Conservation (phyloP, 2,329 filamentous ascomycete genomes). For the Cyphellophora europaea region DNA sequence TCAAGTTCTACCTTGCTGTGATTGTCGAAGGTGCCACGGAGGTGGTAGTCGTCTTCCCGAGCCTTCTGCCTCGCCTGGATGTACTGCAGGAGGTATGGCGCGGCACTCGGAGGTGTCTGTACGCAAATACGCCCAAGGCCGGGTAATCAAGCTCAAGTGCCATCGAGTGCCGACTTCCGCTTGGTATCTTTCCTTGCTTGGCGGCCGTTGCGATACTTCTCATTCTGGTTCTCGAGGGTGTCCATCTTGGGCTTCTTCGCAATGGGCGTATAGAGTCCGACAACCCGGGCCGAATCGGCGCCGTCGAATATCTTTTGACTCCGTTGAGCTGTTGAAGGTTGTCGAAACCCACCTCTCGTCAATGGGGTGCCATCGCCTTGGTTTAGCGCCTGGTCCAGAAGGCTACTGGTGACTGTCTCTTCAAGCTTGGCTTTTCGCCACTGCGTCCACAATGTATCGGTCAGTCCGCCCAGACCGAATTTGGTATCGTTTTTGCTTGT, state of each 20-base stretch:
- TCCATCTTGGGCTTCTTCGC: slow-evolving; percentile 49
- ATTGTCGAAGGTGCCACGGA: slow-evolving; percentile 83
- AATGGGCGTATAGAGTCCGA: slow-evolving; percentile 49
- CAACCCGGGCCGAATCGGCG: slow-evolving; percentile 42
- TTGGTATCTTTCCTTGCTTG: slow-evolving; percentile 27
- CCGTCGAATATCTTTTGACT: slow-evolving; percentile 51
- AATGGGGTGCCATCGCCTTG: slow-evolving; percentile 28
- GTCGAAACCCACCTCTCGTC: slow-evolving; percentile 12
- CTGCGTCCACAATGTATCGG: slow-evolving; percentile 68
- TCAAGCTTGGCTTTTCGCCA: slow-evolving; percentile 87
- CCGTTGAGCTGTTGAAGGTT: slow-evolving; percentile 10
- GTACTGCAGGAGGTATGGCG: slow-evolving; percentile 88
- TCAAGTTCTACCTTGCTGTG: slow-evolving; percentile 79
- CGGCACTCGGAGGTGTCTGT: slow-evolving; percentile 71
- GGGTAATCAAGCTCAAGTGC: background rate
- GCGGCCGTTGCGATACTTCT: slow-evolving; percentile 45
- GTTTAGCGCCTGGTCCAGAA: slow-evolving; percentile 55
- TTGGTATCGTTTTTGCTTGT: slow-evolving; percentile 46
- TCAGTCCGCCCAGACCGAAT: slow-evolving; percentile 55
- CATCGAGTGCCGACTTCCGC: slow-evolving; percentile 9
- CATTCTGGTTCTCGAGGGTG: slow-evolving; percentile 52
- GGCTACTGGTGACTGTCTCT: slow-evolving; percentile 66
- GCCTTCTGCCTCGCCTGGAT: slow-evolving; percentile 60
- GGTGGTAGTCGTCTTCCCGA: slow-evolving; percentile 90
- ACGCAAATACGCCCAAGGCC: slow-evolving; percentile 39